Base-by-base conservation (phyloP, 2,329 filamentous ascomycete genomes). In the Diaporthe humulicola region DNA sequence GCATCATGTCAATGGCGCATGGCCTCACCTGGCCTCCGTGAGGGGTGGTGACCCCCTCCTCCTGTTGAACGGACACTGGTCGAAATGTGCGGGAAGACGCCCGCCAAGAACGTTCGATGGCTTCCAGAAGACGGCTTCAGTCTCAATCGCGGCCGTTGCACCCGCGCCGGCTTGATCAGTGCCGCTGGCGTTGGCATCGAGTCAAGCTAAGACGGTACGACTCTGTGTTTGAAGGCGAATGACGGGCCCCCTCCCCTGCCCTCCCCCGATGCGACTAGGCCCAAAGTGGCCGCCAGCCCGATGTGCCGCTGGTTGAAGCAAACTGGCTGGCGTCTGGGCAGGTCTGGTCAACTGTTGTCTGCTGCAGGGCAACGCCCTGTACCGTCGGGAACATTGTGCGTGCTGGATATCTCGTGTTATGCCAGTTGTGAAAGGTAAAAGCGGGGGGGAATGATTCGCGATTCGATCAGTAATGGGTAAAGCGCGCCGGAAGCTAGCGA, bases 391-490 rank as follows among this genome's bases (percentile, higher is more conserved):
- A 52, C n/a, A 22, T 60, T 71, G 30, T 52, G 57, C 33, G n/a
- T 58, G 38, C 14, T 71, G 42, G n/a, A 71, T 17, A 72, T 64
- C 70, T 61, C 42, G 70, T 61, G 45, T 52, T 71, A 14, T 71
- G 56, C 60, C 40, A 58, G 38, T 71, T 80, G 79, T 81, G 79
- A 81, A 81, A 81, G 81, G 80, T 78, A 79, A 82, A 83, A 76
- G 79, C 78, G 78, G 80, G 78, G 76, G n/a, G 79, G 56, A 60
- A 40, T 70, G 45, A 57, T 58, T 73, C 61, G 60, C 60, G 71
- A 73, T 73, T 54, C 33, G 71, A 69, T 66, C 71, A 57, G 50
- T 70, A 67, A 58, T 69, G 71, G 71, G 74, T 64, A 64, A 70
- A 66, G 71, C 71, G 74, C 61, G 45, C 70, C 74, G 74, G 74